These are phyloP conservation scores for Tetrapisispora phaffii DNA, from an alignment of 805 yeast species.

Conservation along the genomic window DNA sequence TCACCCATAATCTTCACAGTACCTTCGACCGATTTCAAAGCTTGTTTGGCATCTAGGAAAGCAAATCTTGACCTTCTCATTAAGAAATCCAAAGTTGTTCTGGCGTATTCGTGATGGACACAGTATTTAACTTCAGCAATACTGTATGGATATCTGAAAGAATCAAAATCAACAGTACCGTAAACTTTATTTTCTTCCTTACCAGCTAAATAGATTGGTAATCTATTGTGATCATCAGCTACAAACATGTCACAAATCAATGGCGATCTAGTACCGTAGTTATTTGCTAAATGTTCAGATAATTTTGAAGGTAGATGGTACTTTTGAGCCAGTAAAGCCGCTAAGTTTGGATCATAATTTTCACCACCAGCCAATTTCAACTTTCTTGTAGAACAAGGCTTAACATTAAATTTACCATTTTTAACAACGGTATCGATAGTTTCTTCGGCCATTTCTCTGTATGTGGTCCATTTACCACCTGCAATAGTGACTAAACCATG, in stretches of 20 bases:
- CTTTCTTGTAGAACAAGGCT: conserved; percentile 34
- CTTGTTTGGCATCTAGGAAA: conserved; percentile 79
- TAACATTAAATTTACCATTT: conserved; percentile 33
- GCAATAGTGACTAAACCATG: conserved; percentile 79
- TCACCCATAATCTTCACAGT: conserved; percentile 79
- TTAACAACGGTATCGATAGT: conserved; percentile 67
- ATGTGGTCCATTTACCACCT: conserved; percentile 98
- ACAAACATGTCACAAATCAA: conserved; percentile 52
- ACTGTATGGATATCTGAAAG: conserved; percentile 74
- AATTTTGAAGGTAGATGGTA: conserved; percentile 62
- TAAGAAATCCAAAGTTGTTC: conserved; percentile 82
- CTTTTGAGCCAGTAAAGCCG: conserved; percentile 71
- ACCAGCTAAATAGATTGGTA: conserved; percentile 56
- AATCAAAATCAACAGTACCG: conserved; percentile 17
- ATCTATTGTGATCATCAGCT: conserved; percentile 43
- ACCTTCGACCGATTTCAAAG: conserved; percentile 68
- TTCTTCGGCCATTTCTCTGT: conserved; percentile 95
- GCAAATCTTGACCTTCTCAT: conserved; percentile 92
- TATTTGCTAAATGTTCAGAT: conserved; percentile 72
- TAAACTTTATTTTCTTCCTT: conserved; percentile 19
- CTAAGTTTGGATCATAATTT: conserved; percentile 61
- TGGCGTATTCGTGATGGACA: conserved; percentile 69
- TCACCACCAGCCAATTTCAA: conserved; percentile 71
- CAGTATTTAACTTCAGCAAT: conserved; percentile 84
- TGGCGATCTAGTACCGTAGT: conserved; percentile 87